Evolutionary conservation across 2,329 filamentous ascomycete species (phyloP), one percentile per base, ranked within the genome.

Genomic region (Reticulascus tulasneorum): DNA sequence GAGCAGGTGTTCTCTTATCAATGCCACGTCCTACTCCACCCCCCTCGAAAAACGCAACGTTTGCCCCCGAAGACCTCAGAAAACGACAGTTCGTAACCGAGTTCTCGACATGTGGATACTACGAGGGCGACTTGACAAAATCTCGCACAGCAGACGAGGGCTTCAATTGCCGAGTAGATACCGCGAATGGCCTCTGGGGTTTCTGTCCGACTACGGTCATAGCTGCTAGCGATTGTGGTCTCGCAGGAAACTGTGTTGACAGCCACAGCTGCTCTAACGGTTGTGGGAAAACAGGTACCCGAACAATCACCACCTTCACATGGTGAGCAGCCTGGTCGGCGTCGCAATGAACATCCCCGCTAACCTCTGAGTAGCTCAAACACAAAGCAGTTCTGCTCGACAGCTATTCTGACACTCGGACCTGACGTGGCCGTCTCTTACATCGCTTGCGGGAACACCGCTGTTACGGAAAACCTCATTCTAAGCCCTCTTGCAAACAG

Each of bases 161-260:
- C 0, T 65, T 47, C 25, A 52, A 60, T 44, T 65, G 59, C 35
- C 58, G 57, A 7, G 48, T 65, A 4, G 59, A 65, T 28, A 50
- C 52, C 1, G 23, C 37, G 5, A 49, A 58, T 13, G 56, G 50
- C 0, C 46, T 66, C 5, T 66, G 62, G 61, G 63, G 62, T 0
- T 61, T 65, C 47, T 67, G 62, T 30, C 57, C 60, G 1, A 58
- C 53, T 1, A 59, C 52, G 0, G 57, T 65, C 4, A 41, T 57
- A 4, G 30, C 46, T 1, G 62, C 60, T 3, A 52, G 47, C 1
- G 61, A 66, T 36, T 68, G 63, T 23, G 59, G 60, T 1, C 34
- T 67, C 10, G 60, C 56, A 0, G 62, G 54, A 2, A 51, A 46
- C 9, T 68, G 64, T 29, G 24, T 56, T 8, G 64, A 66, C 34